Evolutionary conservation across 345 rosid species (phyloP).

Genomic region (Theobroma cacao): DNA sequence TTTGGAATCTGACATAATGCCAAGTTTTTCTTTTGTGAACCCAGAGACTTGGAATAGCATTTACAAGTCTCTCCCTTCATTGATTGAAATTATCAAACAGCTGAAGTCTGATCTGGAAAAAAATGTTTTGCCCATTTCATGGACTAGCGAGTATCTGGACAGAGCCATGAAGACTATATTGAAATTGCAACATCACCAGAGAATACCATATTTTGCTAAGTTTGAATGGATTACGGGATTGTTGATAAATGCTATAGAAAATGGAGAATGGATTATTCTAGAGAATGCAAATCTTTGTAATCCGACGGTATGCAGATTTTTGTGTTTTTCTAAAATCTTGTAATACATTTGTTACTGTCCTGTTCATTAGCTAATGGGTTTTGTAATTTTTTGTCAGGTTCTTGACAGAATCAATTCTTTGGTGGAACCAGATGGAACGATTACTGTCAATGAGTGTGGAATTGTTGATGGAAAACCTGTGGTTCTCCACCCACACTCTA

Average conservation of each 20-base stretch:
- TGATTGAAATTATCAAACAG: conserved; percentile 48
- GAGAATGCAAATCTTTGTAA: conserved; percentile 96
- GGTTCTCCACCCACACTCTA: conserved; percentile 73
- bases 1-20: conserved; percentile 35
- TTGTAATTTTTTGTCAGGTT: conserved; percentile 46
- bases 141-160: conserved; percentile 52
- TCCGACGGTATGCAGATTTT: conserved; percentile 66
- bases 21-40: conserved; percentile 32
- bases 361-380: background rate
- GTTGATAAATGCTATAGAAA: conserved; percentile 84
- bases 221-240: conserved; percentile 93
- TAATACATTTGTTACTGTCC: background rate
- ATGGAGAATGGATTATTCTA: conserved; percentile 91
- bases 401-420: conserved; percentile 97
- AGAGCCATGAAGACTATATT: conserved; percentile 45
- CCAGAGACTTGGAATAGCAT: conserved; percentile 29
- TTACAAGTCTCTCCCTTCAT: conserved; percentile 38
- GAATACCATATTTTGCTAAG: conserved; percentile 53
- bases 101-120: conserved; percentile 44
- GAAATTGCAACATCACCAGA: conserved; percentile 50
- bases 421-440: conserved; percentile 86
- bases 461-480: conserved; percentile 80
- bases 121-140: conserved; percentile 37
- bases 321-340: conserved; percentile 11
- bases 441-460: conserved; percentile 90